phyloP scores from a whole-genome alignment of 78 protist species.

The slime mould (Dictyostelium discoideum) region DNA sequence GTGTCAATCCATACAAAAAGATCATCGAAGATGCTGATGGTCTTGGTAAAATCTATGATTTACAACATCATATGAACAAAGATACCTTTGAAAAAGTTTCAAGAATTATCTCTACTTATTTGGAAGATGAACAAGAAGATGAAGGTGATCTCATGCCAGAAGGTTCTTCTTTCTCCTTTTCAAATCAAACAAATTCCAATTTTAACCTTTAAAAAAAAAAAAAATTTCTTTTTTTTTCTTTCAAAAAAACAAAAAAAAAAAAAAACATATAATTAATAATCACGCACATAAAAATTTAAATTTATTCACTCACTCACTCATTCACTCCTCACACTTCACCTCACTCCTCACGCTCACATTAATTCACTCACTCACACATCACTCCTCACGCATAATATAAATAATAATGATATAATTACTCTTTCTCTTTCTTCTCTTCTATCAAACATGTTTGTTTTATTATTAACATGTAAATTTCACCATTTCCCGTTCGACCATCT shows the following conservation, averaged over 20 bases:
- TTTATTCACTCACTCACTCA: neutral
- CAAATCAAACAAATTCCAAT: neutral
- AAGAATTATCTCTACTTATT: constrained; percentile 88
- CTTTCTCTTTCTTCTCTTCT: neutral
- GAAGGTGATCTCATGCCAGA: neutral
- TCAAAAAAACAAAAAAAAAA: too few relatives aligned
- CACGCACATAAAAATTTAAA: neutral
- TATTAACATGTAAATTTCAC: neutral
- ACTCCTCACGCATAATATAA: neutral
- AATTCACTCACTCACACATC: neutral
- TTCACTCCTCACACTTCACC: neutral
- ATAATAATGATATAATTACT: neutral
- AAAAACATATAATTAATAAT: neutral
- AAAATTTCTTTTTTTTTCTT: too few relatives aligned
- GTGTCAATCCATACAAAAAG: constrained; percentile 13
- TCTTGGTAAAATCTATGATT: constrained; percentile 85
- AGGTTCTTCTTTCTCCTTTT: neutral
- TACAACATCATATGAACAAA: constrained; percentile 92
- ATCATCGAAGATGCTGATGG: constrained; percentile 94
- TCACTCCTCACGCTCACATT: neutral
- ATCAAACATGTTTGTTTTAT: neutral
- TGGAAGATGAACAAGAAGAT: constrained; percentile 83
- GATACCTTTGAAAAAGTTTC: constrained; percentile 89
- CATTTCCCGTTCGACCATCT: constrained; percentile 16
- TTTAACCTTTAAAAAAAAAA: neutral